Evolutionary conservation across 1,284 basidiomycete species (phyloP), one percentile per base, ranked within the genome.

Genomic region (Stereum hirsutum): DNA sequence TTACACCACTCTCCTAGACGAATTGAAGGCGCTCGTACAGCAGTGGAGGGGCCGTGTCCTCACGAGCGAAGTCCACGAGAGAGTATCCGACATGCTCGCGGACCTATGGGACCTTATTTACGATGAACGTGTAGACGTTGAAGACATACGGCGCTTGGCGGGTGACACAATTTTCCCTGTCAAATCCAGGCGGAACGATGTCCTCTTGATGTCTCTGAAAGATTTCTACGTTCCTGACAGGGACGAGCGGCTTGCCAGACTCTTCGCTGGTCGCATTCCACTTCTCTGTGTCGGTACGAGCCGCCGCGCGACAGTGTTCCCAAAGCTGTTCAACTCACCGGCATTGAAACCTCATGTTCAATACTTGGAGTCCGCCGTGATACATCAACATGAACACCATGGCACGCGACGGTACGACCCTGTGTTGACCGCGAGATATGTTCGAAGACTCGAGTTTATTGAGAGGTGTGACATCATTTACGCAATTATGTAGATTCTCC

Each of bases 1-100:
- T 7, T 36, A 48, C 0, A 40, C n/a, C n/a, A 39, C 36, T 6
- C 50, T 49, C 24, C 19, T 52, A 10, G 50, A 49, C 4, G 51
- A 52, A 36, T 31, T 52, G 3, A 41, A 35, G 26, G 27, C 27
- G 12, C 27, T 52, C 40, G 31, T 21, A 10, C 31, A 28, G 7
- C 20, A 10, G 21, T 39, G 42, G 21, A 27, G 17, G 19, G 11
- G 15, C 19, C 5, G 31, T 12, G 25, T 12, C 17, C 8, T 49
- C 30, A 25, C 48, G 7, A 15, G 3, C 0, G 39, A 26, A 0
- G 47, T 38, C 6, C 28, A 32, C 25, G 30, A 41, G 20, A 37
- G 45, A n/a, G 35, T 45, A 28, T 21, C 46, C 2, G 26, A 45
- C n/a, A 49, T 48, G 20, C 42, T 32, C n/a, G 31, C 14, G n/a